phyloP scores from a whole-genome alignment of 352 stramenopile genomes.

The Phytopythium mirpurense region DNA sequence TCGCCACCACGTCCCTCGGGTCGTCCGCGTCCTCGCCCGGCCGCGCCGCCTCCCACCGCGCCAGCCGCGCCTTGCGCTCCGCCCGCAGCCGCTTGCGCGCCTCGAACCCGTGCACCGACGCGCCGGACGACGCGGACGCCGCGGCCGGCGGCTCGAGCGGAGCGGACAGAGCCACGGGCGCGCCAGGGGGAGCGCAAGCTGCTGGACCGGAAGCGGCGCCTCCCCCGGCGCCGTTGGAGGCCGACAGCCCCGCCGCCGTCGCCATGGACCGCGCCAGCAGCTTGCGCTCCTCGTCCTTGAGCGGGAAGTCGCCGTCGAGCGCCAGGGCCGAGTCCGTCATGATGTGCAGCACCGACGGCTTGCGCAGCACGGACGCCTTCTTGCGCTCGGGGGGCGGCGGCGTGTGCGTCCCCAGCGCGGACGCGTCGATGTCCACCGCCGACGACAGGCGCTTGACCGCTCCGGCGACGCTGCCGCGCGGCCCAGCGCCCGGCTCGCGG shows the following conservation, averaged over 20 bases:
- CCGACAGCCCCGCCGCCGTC: not conserved
- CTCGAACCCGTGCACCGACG: constrained; percentile 70
- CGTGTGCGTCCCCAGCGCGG: not conserved
- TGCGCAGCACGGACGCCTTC: constrained; percentile 44
- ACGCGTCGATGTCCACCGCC: not conserved
- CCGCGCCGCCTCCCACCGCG: constrained; percentile 62
- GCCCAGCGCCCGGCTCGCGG: not conserved
- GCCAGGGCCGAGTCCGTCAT: constrained; percentile 44
- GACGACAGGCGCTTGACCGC: not conserved
- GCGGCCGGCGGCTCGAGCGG: not conserved
- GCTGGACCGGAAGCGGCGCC: not conserved
- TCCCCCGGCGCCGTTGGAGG: not conserved
- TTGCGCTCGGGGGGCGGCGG: not conserved
- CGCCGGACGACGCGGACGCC: constrained; percentile 10
- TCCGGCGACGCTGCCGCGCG: not conserved
- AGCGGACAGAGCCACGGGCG: constrained; percentile 8
- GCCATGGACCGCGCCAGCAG: constrained; percentile 2
- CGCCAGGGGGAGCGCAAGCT: constrained; percentile 13
- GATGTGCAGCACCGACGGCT: constrained; percentile 58
- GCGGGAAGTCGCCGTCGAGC: constrained; percentile 42
- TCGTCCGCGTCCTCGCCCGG: constrained; percentile 89
- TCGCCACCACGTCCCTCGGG: constrained; percentile 85
- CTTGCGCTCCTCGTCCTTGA: constrained; percentile 56
- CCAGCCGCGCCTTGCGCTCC: constrained; percentile 60
- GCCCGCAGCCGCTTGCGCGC: constrained; percentile 70